phyloP scores from a whole-genome alignment of 306 rosid species.

The Malus sieversii region DNA sequence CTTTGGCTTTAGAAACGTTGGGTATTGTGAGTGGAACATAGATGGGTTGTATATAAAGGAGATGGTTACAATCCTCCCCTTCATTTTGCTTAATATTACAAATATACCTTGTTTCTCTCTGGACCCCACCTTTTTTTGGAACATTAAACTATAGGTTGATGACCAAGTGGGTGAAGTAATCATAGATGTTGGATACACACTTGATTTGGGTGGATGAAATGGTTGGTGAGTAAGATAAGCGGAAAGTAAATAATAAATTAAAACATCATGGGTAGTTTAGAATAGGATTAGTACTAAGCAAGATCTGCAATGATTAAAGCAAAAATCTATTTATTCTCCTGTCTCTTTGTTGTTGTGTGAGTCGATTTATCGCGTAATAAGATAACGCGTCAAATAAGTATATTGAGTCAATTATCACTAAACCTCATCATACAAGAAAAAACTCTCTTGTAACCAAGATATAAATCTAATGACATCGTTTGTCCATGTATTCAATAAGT shows the following conservation, averaged over 20 bases:
- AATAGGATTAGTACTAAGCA: background rate
- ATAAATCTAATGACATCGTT: too few relatives aligned
- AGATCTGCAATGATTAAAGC: background rate
- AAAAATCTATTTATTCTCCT: background rate
- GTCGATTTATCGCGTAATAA: background rate
- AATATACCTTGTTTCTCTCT: slow-evolving; percentile 12
- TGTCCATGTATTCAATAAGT: too few relatives aligned
- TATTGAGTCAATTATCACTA: slow-evolving; percentile 35
- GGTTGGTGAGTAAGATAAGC: slow-evolving; percentile 1
- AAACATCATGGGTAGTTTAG: background rate
- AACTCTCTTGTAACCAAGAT: too few relatives aligned
- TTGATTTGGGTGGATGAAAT: background rate
- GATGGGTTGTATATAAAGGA: slow-evolving; percentile 30
- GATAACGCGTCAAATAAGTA: background rate
- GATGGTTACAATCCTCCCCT: slow-evolving; percentile 26
- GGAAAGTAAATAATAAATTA: background rate
- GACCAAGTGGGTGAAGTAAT: slow-evolving; percentile 10
- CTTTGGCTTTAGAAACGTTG: background rate
- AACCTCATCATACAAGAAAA: background rate
- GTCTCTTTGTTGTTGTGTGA: slow-evolving; percentile 1
- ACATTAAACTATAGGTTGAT: background rate
- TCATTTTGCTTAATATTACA: slow-evolving; percentile 32
- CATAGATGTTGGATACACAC: background rate
- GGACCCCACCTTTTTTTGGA: slow-evolving; percentile 10
- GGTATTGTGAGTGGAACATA: slow-evolving; percentile 7